Conservation (phyloP, 257 asterid species). For the Nicotiana benthamiana region DNA sequence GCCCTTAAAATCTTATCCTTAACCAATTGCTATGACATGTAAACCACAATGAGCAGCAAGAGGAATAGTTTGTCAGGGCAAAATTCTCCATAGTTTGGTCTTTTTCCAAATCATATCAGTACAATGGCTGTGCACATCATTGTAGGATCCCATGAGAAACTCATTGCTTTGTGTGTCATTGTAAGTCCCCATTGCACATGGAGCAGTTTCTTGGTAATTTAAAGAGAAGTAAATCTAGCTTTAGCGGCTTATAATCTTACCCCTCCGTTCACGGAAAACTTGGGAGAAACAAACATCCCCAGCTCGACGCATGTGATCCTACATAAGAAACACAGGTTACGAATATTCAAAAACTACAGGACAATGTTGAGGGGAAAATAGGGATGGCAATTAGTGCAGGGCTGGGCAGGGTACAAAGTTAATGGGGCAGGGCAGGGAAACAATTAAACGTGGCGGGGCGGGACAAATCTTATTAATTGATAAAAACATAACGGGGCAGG, state of each 20-base stretch:
- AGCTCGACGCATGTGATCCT: conserved; percentile 99
- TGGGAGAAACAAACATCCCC: conserved; percentile 99
- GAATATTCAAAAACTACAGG: background rate
- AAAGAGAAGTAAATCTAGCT: background rate
- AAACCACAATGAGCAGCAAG: background rate
- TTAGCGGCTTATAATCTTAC: conserved; percentile 32
- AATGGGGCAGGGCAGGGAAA: too few relatives aligned
- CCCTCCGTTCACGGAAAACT: conserved; percentile 91
- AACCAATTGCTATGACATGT: background rate
- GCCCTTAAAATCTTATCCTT: background rate
- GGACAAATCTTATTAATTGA: too few relatives aligned
- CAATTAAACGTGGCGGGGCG: too few relatives aligned
- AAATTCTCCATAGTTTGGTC: background rate
- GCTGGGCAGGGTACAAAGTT: too few relatives aligned
- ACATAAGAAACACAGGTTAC: conserved; percentile 12
- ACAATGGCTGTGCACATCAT: background rate
- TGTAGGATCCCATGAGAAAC: background rate
- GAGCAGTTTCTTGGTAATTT: background rate
- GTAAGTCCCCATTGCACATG: background rate
- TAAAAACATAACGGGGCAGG: background rate
- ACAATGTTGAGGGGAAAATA: background rate
- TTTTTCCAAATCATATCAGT: background rate
- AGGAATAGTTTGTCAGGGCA: background rate
- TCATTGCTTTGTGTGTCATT: background rate
- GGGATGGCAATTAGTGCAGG: too few relatives aligned